These are phyloP conservation scores for Phytophthora podocarpi DNA, from an alignment of 352 stramenopile genomes.

Conservation along the genomic window DNA sequence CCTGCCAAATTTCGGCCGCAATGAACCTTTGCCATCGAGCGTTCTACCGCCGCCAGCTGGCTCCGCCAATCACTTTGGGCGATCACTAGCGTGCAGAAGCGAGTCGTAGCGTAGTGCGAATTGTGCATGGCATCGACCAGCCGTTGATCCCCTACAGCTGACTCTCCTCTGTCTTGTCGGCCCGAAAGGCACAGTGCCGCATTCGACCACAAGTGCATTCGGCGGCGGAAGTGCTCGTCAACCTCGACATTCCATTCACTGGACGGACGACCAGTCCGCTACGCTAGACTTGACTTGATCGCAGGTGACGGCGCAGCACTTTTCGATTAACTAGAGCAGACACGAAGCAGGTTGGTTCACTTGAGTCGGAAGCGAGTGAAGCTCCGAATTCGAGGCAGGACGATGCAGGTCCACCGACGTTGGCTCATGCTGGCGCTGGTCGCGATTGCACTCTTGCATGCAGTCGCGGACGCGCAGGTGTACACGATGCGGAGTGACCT, in stretches of 20 bases:
- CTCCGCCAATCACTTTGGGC: constrained; percentile 18
- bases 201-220: constrained; percentile 21
- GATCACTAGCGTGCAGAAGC: constrained; percentile 37
- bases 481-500: constrained; percentile 28
- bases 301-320: constrained; percentile 17
- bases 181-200: constrained; percentile 6
- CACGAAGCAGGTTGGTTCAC: constrained; percentile 6
- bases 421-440: constrained; percentile 33
- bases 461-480: constrained; percentile 21
- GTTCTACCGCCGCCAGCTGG: constrained; percentile 32
- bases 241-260: neutral
- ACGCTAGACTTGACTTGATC: constrained; percentile 9
- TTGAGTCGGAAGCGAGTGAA: constrained; percentile 1
- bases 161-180: constrained; percentile 18
- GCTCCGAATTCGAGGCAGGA: constrained; percentile 3
- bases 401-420: constrained; percentile 32
- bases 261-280: constrained; percentile 13
- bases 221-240: constrained; percentile 15
- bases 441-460: neutral
- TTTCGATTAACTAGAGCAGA: constrained; percentile 14
- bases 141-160: constrained; percentile 33
- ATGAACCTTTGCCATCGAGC: neutral
- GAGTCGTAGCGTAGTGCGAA: constrained; percentile 32
- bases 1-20: neutral
- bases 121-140: constrained; percentile 19